Evolutionary conservation across 2,329 filamentous ascomycete genomes (phyloP).

Genomic region (Penicillium expansum): DNA sequence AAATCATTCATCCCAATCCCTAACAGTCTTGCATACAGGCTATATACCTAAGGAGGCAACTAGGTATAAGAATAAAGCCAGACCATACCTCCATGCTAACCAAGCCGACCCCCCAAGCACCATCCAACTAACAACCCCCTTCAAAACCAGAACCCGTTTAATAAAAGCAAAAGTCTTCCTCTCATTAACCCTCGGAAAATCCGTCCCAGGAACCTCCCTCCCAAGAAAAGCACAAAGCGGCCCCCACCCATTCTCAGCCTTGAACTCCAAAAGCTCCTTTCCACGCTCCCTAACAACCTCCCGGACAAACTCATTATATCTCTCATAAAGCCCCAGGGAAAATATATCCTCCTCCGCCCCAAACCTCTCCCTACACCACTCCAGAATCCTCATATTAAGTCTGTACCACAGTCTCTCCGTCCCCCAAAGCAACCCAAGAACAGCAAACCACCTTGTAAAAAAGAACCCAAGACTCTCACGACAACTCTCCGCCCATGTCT

Average conservation of each 20-base stretch:
- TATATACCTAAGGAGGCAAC: neutral
- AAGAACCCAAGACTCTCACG: slow-evolving; percentile 1
- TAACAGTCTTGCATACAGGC: too few species aligned
- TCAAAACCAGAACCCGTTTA: slow-evolving; percentile 2
- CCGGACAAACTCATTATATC: slow-evolving; percentile 6
- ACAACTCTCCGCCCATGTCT: slow-evolving; percentile 9
- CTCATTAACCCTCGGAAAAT: slow-evolving; percentile 6
- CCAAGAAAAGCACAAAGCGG: slow-evolving; percentile 8
- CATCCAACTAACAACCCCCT: slow-evolving; percentile 5
- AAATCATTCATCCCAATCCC: neutral
- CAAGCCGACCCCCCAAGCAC: neutral
- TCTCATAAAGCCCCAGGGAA: neutral
- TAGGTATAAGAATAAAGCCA: neutral
- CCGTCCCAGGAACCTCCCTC: neutral
- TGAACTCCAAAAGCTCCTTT: neutral
- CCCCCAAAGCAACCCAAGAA: slow-evolving; percentile 1
- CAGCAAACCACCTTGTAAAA: neutral
- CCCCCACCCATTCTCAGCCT: slow-evolving; percentile 8
- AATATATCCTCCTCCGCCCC: neutral
- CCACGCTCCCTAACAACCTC: neutral
- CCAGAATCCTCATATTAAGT: slow-evolving; percentile 9
- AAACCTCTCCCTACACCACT: slow-evolving; percentile 1
- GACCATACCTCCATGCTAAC: neutral
- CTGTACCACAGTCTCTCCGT: slow-evolving; percentile 6
- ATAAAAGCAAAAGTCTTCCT: slow-evolving; percentile 4